These are phyloP conservation scores for Meira nashicola DNA, from an alignment of 1,284 basidiomycete genomes.

Conservation along the genomic window DNA sequence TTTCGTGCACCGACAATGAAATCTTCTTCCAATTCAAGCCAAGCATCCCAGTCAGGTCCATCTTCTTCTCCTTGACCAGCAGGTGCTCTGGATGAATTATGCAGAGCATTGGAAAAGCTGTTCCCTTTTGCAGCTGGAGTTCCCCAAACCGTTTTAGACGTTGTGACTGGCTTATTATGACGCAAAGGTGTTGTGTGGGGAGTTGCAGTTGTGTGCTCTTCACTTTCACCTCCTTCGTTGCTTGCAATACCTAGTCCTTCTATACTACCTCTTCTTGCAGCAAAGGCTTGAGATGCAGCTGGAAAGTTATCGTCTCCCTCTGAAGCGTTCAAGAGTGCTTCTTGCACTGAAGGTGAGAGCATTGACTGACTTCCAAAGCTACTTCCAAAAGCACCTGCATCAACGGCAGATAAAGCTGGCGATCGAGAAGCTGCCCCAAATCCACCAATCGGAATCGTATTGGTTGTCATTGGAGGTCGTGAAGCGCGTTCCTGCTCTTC, in stretches of 20 bases:
- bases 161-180: conserved; percentile 7
- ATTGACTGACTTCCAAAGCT: conserved; percentile 21
- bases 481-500: conserved; percentile 39
- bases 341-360: conserved; percentile 37
- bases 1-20: conserved; percentile 35
- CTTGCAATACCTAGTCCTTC: not conserved
- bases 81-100: conserved; percentile 7
- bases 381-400: not conserved
- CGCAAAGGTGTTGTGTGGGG: not conserved
- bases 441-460: not conserved
- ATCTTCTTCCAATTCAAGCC: conserved; percentile 48
- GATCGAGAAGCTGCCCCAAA: conserved; percentile 1
- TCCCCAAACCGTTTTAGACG: conserved; percentile 46
- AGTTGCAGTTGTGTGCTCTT: not conserved
- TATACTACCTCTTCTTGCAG: not conserved
- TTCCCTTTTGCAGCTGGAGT: conserved; percentile 31
- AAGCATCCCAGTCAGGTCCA: conserved; percentile 45
- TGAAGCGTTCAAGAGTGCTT: conserved; percentile 45
- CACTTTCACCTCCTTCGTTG: not conserved
- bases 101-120: conserved; percentile 30
- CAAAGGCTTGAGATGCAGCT: conserved; percentile 2
- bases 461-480: conserved; percentile 11
- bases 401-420: not conserved
- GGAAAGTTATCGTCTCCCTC: conserved; percentile 42
- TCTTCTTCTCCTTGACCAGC: conserved; percentile 24